phyloP scores from a whole-genome alignment of 2,329 filamentous ascomycete genomes.

The Colletotrichum australisinense region DNA sequence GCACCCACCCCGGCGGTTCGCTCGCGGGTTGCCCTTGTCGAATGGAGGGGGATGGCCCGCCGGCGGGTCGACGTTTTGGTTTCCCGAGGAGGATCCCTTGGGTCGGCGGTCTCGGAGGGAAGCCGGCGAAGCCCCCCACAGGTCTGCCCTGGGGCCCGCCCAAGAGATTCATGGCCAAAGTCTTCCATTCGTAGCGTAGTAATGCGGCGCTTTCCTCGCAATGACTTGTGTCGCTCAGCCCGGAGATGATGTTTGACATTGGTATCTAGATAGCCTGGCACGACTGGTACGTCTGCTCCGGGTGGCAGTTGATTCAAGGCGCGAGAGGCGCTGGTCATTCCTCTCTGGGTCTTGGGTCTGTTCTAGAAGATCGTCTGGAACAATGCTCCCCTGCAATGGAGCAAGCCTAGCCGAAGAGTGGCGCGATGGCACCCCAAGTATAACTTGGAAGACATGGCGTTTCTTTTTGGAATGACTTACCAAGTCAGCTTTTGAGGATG shows the following conservation, averaged over 20 bases:
- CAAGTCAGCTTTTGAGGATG: not conserved
- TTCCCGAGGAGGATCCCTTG: constrained; percentile 9
- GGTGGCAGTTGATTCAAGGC: constrained; percentile 15
- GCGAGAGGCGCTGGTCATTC: not conserved
- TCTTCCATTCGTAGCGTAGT: not conserved
- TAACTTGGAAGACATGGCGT: not conserved
- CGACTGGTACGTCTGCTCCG: not conserved
- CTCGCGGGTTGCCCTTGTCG: constrained; percentile 1
- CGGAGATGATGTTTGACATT: not conserved
- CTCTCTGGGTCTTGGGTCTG: not conserved
- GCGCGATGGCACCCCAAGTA: not conserved
- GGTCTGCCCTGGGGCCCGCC: not conserved
- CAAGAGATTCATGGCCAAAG: not conserved
- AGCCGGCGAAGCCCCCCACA: constrained; percentile 21
- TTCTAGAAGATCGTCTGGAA: constrained; percentile 34
- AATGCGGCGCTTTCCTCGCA: not conserved
- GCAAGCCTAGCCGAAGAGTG: constrained; percentile 25
- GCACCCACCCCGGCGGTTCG: constrained; percentile 27
- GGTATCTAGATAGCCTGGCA: not conserved
- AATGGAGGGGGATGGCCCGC: constrained; percentile 15
- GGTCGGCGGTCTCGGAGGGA: constrained; percentile 25
- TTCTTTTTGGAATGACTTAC: not conserved
- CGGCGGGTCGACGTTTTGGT: constrained; percentile 12
- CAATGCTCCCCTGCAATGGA: constrained; percentile 2
- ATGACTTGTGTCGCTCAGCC: not conserved